Evolutionary conservation across 176 grass and related monocot species (phyloP).

Genomic region (Poa annua): DNA sequence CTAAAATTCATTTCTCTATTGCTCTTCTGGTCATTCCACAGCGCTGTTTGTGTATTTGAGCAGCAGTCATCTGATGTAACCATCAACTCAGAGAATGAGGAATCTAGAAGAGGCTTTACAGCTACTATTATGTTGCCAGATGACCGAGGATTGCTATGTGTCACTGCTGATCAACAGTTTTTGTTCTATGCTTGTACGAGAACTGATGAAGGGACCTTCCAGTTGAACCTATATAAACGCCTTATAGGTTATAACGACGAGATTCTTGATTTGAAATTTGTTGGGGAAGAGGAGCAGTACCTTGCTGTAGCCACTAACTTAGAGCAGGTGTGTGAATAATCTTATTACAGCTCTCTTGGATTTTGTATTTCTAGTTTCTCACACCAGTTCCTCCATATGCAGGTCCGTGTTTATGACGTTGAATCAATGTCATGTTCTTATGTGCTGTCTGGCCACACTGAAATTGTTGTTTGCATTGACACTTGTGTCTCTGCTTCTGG

Average conservation of each 20-base stretch:
- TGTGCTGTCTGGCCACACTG: constrained; percentile 84
- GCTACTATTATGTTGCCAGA: constrained; percentile 66
- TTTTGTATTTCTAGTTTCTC: constrained; percentile 34
- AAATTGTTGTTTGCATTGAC: constrained; percentile 95
- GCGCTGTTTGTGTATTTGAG: constrained; percentile 70
- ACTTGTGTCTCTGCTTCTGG: constrained; percentile 75
- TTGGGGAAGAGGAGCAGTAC: constrained; percentile 84
- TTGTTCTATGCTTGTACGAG: constrained; percentile 70
- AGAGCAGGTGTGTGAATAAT: constrained; percentile 69
- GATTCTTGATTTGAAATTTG: constrained; percentile 95
- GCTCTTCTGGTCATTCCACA: constrained; percentile 56
- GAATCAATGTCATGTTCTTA: constrained; percentile 93
- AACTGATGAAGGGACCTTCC: constrained; percentile 57
- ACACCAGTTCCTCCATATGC: constrained; percentile 35
- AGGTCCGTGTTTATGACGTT: constrained; percentile 90
- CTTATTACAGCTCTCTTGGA: constrained; percentile 15
- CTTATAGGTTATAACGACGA: constrained; percentile 92
- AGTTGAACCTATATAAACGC: constrained; percentile 74
- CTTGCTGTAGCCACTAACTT: constrained; percentile 97
- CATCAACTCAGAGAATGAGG: constrained; percentile 61
- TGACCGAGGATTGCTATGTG: constrained; percentile 71
- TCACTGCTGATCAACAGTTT: constrained; percentile 94
- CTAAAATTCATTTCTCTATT: constrained; percentile 18
- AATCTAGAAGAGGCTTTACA: constrained; percentile 89
- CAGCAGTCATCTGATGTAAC: constrained; percentile 82